Percentiles rank a stretch among this genome's conserved stretches.
Conservation (phyloP, 1,139 yeast genomes). For the Yamadazyma friedrichii region DNA sequence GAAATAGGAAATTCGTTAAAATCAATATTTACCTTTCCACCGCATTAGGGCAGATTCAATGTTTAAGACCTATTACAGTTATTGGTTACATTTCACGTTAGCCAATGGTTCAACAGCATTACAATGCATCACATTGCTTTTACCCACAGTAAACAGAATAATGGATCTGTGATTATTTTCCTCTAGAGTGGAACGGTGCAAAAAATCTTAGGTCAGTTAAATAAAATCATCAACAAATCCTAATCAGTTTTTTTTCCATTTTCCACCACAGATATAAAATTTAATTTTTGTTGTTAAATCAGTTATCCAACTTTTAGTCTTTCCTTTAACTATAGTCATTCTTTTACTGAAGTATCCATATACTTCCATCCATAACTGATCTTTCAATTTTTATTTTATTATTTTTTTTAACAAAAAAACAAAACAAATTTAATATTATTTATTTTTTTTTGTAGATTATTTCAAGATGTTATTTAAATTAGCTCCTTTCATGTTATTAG, state of each 20-base stretch:
- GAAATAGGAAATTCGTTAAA: conserved; percentile 1
- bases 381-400: background rate
- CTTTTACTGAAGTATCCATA: conserved; percentile 1
- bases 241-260: conserved; percentile 3
- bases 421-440: background rate
- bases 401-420: background rate
- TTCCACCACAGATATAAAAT: background rate
- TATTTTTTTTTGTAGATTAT: background rate
- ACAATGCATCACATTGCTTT: background rate
- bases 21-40: conserved; percentile 3
- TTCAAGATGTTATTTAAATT: conserved; percentile 29
- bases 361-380: conserved; percentile 1
- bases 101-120: background rate
- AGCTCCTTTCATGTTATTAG: conserved; percentile 25
- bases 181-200: no score
- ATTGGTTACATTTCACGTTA: no score
- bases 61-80: no score
- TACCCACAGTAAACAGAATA: background rate
- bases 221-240: conserved; percentile 12
- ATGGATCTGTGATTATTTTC: conserved; percentile 1
- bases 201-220: background rate
- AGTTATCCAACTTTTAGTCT: conserved; percentile 22
- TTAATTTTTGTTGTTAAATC: background rate
- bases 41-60: conserved; percentile 1
- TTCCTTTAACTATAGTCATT: conserved; percentile 19